Base-by-base conservation (phyloP, 768 basidiomycete genomes). In the Serendipita sp. region DNA sequence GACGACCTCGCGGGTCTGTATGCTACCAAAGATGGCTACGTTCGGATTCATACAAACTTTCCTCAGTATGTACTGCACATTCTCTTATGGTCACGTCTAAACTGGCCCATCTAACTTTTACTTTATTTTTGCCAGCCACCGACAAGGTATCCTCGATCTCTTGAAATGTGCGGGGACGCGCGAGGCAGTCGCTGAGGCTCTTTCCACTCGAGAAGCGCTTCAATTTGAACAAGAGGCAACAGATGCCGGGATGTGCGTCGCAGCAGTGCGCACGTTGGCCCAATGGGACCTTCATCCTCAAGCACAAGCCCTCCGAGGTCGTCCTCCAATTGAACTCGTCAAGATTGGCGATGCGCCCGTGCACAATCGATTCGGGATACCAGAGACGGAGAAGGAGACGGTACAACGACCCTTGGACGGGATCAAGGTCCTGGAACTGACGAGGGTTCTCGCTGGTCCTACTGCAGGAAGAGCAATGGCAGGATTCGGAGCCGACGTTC, bases 41-140 rank as follows among this genome's bases (percentile, higher is more conserved):
- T 84, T 15, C 75, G 83, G 33, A 77, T 83, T 10, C 83, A 85
- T 66, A 83, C 83, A 18, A 84, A 84, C 64, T 85, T 84, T 69
- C 80, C 83, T 43, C 84, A 84, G 83, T 82, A 65, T 33, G 75
- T 70, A 4, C 6, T 0, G 6, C 70, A 63, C 3, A 16, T 31
- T 63, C 23, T 62, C 8, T 33, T 33, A 13, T 40, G 6, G 40
- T 40, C 13, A 40, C 2, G 40, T 6, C 40, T 6, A 40, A 40
- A 13, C 40, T 40, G 6, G 60, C 29, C 15, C 18, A 34, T 46
- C 45, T 16, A 44, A 63, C 34, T 33, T 58, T 3, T 58, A 44
- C 53, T 27, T 23, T 16, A 3, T 3, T 5, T 50, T 5, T 50
- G 44, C 44, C 18, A 83, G 83, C 65, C 83, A 85, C 67, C 74